phyloP scores from a whole-genome alignment of 2,329 filamentous ascomycete genomes.

The Nigrospora sphaerica region DNA sequence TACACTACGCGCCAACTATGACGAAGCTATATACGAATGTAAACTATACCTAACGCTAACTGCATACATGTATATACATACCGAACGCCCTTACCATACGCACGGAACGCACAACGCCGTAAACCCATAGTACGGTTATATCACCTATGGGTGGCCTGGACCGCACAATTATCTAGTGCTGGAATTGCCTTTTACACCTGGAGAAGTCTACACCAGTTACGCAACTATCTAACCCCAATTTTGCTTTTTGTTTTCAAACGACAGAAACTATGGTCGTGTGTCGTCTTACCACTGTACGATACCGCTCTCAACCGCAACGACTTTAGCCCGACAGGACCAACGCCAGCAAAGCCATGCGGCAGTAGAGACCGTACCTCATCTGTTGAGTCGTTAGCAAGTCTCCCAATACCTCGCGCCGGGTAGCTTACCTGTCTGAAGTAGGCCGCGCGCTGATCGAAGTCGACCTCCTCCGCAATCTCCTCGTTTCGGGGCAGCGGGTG shows the following conservation, averaged over 20 bases:
- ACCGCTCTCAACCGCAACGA: slow-evolving; percentile 12
- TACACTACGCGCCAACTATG: too few species aligned
- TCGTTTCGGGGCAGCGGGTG: slow-evolving; percentile 91
- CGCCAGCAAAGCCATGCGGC: slow-evolving; percentile 93
- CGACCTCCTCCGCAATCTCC: slow-evolving; percentile 91
- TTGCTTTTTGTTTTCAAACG: slow-evolving; percentile 4
- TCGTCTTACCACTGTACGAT: slow-evolving; percentile 5
- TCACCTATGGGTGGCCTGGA: slow-evolving; percentile 24
- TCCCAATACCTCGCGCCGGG: not conserved
- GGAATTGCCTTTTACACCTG: slow-evolving; percentile 20
- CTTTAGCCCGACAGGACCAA: slow-evolving; percentile 64
- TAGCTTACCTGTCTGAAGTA: slow-evolving; percentile 96
- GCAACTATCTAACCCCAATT: slow-evolving; percentile 11
- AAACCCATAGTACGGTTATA: slow-evolving; percentile 4
- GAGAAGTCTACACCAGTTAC: slow-evolving; percentile 9
- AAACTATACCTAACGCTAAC: too few species aligned
- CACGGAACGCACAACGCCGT: slow-evolving; percentile 1
- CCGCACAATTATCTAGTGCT: slow-evolving; percentile 19
- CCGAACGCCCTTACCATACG: not conserved
- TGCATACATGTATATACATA: too few species aligned
- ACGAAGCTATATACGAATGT: too few species aligned
- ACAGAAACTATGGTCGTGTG: slow-evolving; percentile 5
- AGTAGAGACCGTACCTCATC: slow-evolving; percentile 98
- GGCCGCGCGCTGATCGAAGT: slow-evolving; percentile 92
- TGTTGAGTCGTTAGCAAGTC: slow-evolving; percentile 39